A percentile compares a stretch with the other conserved stretches of the same genome.
Conservation (phyloP, 345 rosid species). For the Rhizophora apiculata region DNA sequence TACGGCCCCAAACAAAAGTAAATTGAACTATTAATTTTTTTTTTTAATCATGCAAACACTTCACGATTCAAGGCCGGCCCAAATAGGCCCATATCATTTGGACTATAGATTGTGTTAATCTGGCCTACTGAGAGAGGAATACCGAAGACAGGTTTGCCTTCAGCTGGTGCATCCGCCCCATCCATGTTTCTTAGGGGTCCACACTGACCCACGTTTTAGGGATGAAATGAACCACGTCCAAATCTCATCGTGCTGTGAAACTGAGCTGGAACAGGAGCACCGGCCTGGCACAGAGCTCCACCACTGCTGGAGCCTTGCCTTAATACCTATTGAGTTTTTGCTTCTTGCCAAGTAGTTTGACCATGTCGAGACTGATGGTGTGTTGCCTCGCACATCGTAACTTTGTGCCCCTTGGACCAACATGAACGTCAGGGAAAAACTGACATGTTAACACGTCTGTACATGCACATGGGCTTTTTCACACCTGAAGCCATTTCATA, state of each 20-base stretch:
- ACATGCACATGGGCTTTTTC: slow-evolving; percentile 55
- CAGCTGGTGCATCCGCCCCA: too few species aligned
- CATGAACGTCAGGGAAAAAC: slow-evolving; percentile 83
- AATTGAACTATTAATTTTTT: too few species aligned
- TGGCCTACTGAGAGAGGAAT: too few species aligned
- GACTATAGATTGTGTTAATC: too few species aligned
- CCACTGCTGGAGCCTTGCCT: slow-evolving; percentile 82
- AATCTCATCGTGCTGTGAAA: slow-evolving; percentile 83
- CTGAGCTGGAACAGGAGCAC: slow-evolving; percentile 65
- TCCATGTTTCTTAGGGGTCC: too few species aligned
- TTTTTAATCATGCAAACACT: too few species aligned
- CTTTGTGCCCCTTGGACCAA: slow-evolving; percentile 93
- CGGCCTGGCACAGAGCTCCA: slow-evolving; percentile 77
- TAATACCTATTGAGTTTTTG: slow-evolving; percentile 65
- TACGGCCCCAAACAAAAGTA: too few species aligned
- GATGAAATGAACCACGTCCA: slow-evolving; percentile 69
- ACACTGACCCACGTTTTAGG: slow-evolving; percentile 63
- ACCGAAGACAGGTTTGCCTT: too few species aligned
- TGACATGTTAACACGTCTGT: slow-evolving; percentile 77
- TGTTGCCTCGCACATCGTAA: slow-evolving; percentile 76
- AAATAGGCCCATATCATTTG: too few species aligned
- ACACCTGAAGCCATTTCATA: slow-evolving; percentile 66
- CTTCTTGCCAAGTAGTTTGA: slow-evolving; percentile 91
- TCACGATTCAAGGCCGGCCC: too few species aligned
- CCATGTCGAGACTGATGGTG: slow-evolving; percentile 81